Evolutionary conservation across 2,329 filamentous ascomycete species (phyloP), one percentile per base, ranked within the genome.

Genomic region (Fusarium zealandicum): DNA sequence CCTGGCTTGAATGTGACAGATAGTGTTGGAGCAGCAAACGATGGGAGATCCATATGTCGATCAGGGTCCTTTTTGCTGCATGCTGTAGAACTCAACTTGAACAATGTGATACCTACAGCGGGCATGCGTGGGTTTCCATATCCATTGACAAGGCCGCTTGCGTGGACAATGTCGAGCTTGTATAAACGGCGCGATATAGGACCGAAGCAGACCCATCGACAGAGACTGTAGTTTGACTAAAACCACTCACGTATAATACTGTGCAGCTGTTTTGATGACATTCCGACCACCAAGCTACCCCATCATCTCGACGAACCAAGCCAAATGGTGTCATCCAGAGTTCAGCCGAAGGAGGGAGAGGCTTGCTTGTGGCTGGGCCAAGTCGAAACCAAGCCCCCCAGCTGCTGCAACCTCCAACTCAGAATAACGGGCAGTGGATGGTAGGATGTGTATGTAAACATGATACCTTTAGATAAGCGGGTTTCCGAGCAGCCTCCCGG

Each of bases 11-110:
- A 32, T 39, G 22, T 16, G 17, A 13, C 12, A 41, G 16, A 41
- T 30, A 18, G 25, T 11, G 41, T 39, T 47, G 36, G 32, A 30
- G 32, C 35, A 37, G 39, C 17, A 49, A 48, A 20, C 45, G 36
- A 42, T 16, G 30, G 42, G 27, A 28, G 31, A 47, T 42, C 39
- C 22, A 31, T 30, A 43, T 49, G 60, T 43, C 52, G 59, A 63
- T 63, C 60, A 63, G 60, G 60, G 60, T 61, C 56, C 39, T 54
- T 41, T 16, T 35, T 33, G 44, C 20, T 22, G 20, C 20, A 22
- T 22, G 20, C 7, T 41, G 31, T 37, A 42, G 17, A 51, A 9
- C 14, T 33, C 16, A 27, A 17, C 16, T 33, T 22, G 13, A 56
- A 16, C n/a, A n/a, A 40, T 11, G 28, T 22, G 37, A 37, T 30